phyloP scores from a whole-genome alignment of 371 early-diverging fungal genomes.

The Circinella umbellata region DNA sequence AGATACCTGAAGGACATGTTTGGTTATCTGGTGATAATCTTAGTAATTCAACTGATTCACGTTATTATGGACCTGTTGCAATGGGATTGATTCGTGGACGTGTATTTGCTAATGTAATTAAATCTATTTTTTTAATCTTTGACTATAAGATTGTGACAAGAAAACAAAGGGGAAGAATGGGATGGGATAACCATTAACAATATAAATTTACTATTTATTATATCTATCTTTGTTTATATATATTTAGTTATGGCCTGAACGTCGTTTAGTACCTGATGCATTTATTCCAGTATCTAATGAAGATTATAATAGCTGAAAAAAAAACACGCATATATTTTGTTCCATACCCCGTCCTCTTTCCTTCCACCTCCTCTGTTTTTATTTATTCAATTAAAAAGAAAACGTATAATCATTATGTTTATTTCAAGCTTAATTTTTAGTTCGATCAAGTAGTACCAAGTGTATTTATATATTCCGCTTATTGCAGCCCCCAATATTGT shows the following conservation, averaged over 20 bases:
- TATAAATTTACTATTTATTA: not conserved
- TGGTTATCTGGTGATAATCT: constrained; percentile 84
- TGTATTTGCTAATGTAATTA: constrained; percentile 69
- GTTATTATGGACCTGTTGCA: constrained; percentile 84
- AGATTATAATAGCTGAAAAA: constrained; percentile 13
- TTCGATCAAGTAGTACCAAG: no score
- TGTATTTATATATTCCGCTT: no score
- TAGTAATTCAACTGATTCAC: constrained; percentile 81
- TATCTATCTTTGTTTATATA: not conserved
- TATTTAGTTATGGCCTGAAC: constrained; percentile 44
- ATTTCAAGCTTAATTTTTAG: no score
- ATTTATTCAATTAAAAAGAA: no score
- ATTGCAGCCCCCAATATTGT: no score
- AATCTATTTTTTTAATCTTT: not conserved
- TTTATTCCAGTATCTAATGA: constrained; percentile 24
- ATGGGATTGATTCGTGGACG: constrained; percentile 79
- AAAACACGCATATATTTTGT: not conserved
- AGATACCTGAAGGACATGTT: constrained; percentile 73
- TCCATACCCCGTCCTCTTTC: not conserved
- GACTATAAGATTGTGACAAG: no score
- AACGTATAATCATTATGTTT: no score
- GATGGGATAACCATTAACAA: not conserved
- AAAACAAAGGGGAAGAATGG: no score
- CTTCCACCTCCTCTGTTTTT: no score
- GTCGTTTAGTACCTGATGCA: constrained; percentile 28